Evolutionary conservation across 139 green algal genomes (phyloP), one percentile per base, ranked within the genome.

Genomic region (Pleodorina starrii): DNA sequence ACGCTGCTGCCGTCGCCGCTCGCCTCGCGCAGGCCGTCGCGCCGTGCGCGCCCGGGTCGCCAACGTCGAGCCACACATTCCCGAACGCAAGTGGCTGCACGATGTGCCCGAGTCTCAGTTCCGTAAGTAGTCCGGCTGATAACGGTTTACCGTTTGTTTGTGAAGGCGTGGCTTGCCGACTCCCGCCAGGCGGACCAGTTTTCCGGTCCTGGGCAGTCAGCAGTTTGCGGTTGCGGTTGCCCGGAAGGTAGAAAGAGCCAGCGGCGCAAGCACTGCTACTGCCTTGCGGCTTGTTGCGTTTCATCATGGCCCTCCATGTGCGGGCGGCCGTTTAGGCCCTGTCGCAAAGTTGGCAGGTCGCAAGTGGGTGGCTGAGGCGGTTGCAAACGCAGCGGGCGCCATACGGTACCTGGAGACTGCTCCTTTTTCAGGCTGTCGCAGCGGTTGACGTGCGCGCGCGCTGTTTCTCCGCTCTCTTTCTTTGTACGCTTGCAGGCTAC

Each of bases 31-130:
- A 76, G 68, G 68, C 12, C 35, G 11, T 9, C 68, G 68, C 2
- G 35, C 68, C 12, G 35, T 76, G 68, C 35, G 9, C 10, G 6
- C 36, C 7, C 68, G 35, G 5, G 68, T 27, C 36, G 68, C 68
- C 12, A 76, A 35, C 68, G 11, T 35, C 5, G 68, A 3, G 6
- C 68, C 68, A 48, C 79, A 29, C 57, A 16, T 86, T 2, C 79
- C 79, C 7, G 57, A 86, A 63, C 63, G 66, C 43, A 89, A 83
- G 17, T 89, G 36, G 14, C 69, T 89, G 0, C 16, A 89, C 54
- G 84, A 79, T 12, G 69, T 68, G 35, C 84, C 84, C 48, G 84
- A 89, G 29, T 21, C 40, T 2, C n/a, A 75, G 32, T 89, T 63
- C 46, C 69, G 68, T 76, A 36, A 76, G 68, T 76, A 5, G 21